phyloP scores from a whole-genome alignment of 495 filamentous ascomycete species.

The Penicillium tannophilum region DNA sequence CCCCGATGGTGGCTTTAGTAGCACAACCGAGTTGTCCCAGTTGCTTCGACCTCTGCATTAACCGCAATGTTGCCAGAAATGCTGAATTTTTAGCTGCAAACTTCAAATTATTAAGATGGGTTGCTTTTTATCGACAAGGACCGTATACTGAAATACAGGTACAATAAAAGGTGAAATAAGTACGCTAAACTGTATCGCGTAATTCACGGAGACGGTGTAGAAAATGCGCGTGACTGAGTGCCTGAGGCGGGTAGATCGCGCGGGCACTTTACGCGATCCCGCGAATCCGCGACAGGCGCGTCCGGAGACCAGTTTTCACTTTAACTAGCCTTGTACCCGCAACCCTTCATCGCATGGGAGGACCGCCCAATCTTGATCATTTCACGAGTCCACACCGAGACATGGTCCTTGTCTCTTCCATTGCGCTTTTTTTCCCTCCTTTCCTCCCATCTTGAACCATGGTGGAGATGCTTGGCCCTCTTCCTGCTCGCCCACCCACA shows the following conservation, averaged over 20 bases:
- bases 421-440: constrained; percentile 12
- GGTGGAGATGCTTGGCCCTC: constrained; percentile 53
- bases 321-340: constrained; percentile 10
- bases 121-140: too few relatives aligned
- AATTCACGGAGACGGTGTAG: not conserved
- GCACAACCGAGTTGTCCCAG: too few relatives aligned
- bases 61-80: too few relatives aligned
- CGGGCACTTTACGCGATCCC: constrained; percentile 45
- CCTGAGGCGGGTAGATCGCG: constrained; percentile 31
- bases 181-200: too few relatives aligned
- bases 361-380: constrained; percentile 16
- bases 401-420: constrained; percentile 33
- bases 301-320: constrained; percentile 28
- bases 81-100: too few relatives aligned
- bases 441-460: constrained; percentile 39
- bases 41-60: too few relatives aligned
- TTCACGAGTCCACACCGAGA: constrained; percentile 15
- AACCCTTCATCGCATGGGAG: constrained; percentile 16
- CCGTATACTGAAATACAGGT: too few relatives aligned
- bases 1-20: too few relatives aligned
- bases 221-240: constrained; percentile 11
- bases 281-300: constrained; percentile 36
- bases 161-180: too few relatives aligned
- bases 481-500: constrained; percentile 60
- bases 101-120: too few relatives aligned